Conservation (phyloP, 1,284 basidiomycete genomes). For the Cutaneotrichosporon sp. region DNA sequence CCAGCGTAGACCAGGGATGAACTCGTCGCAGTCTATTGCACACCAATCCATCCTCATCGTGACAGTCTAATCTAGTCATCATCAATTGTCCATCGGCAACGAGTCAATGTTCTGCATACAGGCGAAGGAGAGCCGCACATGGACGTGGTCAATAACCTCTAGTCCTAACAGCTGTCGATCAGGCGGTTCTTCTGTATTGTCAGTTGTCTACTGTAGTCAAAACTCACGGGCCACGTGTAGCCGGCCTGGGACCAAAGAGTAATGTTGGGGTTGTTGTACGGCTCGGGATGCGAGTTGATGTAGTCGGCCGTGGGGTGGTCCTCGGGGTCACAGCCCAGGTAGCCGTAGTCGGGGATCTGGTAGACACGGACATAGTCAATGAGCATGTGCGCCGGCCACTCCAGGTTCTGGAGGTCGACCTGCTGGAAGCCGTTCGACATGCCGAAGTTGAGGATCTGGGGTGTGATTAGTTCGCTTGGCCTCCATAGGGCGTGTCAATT, state of each 20-base stretch:
- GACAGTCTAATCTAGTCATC: constrained; percentile 2
- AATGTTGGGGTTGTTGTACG: constrained; percentile 45
- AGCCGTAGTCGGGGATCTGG: constrained; percentile 62
- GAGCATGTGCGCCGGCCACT: constrained; percentile 68
- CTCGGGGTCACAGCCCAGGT: constrained; percentile 78
- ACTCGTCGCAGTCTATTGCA: not conserved
- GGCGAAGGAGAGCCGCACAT: not conserved
- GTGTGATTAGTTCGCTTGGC: constrained; percentile 3
- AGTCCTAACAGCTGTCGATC: constrained; percentile 17
- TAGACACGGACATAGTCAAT: constrained; percentile 85
- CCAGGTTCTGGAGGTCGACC: constrained; percentile 66
- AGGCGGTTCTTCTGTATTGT: constrained; percentile 26
- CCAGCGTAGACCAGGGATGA: not conserved
- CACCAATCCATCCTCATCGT: not conserved
- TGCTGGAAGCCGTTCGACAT: constrained; percentile 51
- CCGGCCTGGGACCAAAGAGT: constrained; percentile 43
- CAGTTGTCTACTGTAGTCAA: not conserved
- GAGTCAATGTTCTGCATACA: constrained; percentile 20
- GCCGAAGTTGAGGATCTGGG: constrained; percentile 78
- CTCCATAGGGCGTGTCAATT: not conserved
- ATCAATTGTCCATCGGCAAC: not conserved
- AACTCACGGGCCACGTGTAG: constrained; percentile 42
- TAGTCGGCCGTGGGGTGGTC: constrained; percentile 69
- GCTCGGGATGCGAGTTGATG: constrained; percentile 41
- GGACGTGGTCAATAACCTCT: not conserved